phyloP scores from a whole-genome alignment of 495 filamentous ascomycete genomes.

The Thozetella sp. region DNA sequence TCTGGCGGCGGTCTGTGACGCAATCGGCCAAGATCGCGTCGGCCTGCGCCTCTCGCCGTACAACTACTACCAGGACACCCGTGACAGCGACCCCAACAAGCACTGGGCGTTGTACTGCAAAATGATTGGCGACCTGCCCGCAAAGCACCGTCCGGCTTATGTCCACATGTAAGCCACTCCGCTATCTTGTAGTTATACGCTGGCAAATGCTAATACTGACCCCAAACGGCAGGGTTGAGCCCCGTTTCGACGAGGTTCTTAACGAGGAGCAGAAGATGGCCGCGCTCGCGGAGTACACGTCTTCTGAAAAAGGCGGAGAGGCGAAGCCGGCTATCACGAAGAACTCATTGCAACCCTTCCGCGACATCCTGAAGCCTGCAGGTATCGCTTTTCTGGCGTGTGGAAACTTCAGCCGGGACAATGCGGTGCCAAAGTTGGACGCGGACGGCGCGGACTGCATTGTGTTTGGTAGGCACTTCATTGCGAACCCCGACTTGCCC shows the following conservation, averaged over 20 bases:
- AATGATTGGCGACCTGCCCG: constrained; percentile 28
- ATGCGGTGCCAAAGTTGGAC: constrained; percentile 52
- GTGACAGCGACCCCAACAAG: constrained; percentile 48
- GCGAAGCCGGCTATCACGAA: constrained; percentile 37
- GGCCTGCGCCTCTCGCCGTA: constrained; percentile 64
- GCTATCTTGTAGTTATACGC: no score
- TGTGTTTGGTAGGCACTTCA: constrained; percentile 59
- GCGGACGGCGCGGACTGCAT: constrained; percentile 47
- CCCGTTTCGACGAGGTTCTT: constrained; percentile 51
- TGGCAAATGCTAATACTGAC: no score
- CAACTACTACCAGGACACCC: constrained; percentile 65
- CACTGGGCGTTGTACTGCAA: constrained; percentile 57
- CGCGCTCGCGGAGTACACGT: constrained; percentile 15
- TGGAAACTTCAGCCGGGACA: constrained; percentile 56
- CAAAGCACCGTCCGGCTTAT: constrained; percentile 27
- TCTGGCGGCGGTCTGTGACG: constrained; percentile 52
- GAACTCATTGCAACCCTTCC: constrained; percentile 47
- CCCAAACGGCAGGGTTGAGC: constrained; percentile 64
- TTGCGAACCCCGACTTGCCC: constrained; percentile 68
- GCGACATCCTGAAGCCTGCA: constrained; percentile 39
- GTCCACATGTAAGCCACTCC: constrained; percentile 37
- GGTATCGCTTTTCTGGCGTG: constrained; percentile 54
- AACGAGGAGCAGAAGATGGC: constrained; percentile 46
- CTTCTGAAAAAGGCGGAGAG: not conserved
- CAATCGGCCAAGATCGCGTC: constrained; percentile 58